These are phyloP conservation scores for Penicillium subrubescens DNA, from an alignment of 495 filamentous ascomycete species.

Conservation along the genomic window DNA sequence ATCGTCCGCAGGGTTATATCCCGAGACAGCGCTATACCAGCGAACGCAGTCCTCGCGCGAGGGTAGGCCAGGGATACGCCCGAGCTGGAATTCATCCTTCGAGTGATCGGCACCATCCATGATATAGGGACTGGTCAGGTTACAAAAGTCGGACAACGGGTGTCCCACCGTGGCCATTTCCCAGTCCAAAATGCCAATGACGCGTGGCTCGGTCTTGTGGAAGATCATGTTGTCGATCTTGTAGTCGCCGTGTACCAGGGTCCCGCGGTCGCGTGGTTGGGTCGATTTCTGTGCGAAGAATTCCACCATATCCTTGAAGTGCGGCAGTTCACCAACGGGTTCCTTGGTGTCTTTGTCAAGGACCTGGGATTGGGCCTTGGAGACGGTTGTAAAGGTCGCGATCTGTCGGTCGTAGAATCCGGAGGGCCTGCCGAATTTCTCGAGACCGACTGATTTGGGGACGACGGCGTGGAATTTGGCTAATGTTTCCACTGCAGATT, in stretches of 20 bases:
- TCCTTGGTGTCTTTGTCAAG: constrained; percentile 74
- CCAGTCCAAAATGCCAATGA: constrained; percentile 96
- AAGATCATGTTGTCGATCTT: constrained; percentile 98
- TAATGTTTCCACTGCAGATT: constrained; percentile 78
- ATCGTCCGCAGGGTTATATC: constrained; percentile 58
- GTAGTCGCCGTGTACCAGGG: constrained; percentile 91
- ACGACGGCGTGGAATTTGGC: constrained; percentile 80
- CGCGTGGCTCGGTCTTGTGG: constrained; percentile 81
- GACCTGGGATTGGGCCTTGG: constrained; percentile 71
- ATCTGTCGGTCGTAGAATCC: constrained; percentile 91
- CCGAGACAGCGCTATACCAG: constrained; percentile 71
- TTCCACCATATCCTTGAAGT: constrained; percentile 74
- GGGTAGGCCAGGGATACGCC: constrained; percentile 72
- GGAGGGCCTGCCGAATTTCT: constrained; percentile 68
- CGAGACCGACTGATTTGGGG: constrained; percentile 64
- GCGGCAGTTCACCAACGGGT: constrained; percentile 78
- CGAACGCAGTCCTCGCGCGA: constrained; percentile 63
- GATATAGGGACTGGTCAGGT: constrained; percentile 71
- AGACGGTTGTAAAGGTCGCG: constrained; percentile 76
- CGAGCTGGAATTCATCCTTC: constrained; percentile 58
- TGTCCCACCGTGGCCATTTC: constrained; percentile 97
- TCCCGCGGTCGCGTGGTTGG: constrained; percentile 77
- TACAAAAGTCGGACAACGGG: constrained; percentile 84
- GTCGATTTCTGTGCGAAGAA: constrained; percentile 69
- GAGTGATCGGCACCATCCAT: constrained; percentile 46